Percentiles rank a stretch among this genome's conserved stretches.
Conservation (phyloP, 768 basidiomycete genomes). For the Kwoniella newhampshirensis region DNA sequence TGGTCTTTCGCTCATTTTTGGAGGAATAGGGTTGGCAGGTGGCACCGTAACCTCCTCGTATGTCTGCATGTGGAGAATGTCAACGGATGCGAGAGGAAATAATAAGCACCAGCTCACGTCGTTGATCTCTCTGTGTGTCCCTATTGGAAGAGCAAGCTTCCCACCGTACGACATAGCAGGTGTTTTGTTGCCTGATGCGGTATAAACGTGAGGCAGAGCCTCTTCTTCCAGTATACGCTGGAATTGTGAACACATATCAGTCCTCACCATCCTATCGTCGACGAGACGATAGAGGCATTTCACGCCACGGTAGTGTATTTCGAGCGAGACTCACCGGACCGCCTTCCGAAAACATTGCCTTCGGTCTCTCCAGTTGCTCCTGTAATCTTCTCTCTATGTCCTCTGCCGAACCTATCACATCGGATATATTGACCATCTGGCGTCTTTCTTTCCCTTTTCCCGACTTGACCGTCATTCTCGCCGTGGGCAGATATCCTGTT, state of each 20-base stretch:
- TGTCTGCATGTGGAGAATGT: too few species aligned
- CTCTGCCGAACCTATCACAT: conserved; percentile 42
- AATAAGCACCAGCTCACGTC: conserved; percentile 61
- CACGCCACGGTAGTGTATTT: too few species aligned
- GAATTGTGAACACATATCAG: not conserved
- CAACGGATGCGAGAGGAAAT: not conserved
- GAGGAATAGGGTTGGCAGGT: conserved; percentile 75
- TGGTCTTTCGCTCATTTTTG: conserved; percentile 67
- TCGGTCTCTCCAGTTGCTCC: conserved; percentile 47
- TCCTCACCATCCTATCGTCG: not conserved
- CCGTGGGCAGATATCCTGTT: conserved; percentile 27
- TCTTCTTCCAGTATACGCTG: conserved; percentile 55
- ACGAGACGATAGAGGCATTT: too few species aligned
- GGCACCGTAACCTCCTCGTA: conserved; percentile 89
- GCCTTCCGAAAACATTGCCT: conserved; percentile 44
- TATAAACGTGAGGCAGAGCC: conserved; percentile 78
- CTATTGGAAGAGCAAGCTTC: conserved; percentile 77
- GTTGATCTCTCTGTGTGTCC: conserved; percentile 66
- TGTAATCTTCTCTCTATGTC: conserved; percentile 50
- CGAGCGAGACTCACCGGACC: conserved; percentile 26
- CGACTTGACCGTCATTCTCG: conserved; percentile 25
- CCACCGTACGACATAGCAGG: conserved; percentile 71
- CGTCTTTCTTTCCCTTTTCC: conserved; percentile 42
- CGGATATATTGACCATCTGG: conserved; percentile 30
- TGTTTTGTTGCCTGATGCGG: conserved; percentile 63